phyloP scores from a whole-genome alignment of 202 grass and related monocot species.

The Brachypodium distachyon region DNA sequence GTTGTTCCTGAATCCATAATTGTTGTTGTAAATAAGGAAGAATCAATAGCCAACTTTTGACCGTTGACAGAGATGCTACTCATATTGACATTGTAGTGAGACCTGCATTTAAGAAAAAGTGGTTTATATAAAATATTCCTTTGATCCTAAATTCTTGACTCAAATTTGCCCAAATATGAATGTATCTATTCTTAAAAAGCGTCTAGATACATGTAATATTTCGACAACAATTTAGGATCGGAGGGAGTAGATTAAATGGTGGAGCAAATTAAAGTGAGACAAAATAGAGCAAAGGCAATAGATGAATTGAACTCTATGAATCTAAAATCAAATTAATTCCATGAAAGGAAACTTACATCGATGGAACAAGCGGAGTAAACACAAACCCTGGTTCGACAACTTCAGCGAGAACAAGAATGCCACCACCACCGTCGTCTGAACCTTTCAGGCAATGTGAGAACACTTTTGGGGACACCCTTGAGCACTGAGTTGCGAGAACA shows the following conservation, averaged over 20 bases:
- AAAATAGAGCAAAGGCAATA: neutral
- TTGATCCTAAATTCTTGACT: no score
- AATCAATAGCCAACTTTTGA: constrained; percentile 52
- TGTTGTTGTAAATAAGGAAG: constrained; percentile 77
- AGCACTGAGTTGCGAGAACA: constrained; percentile 61
- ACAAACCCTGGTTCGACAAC: constrained; percentile 63
- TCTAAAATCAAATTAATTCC: neutral
- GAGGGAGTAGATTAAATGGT: no score
- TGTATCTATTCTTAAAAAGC: no score
- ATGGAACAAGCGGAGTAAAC: constrained; percentile 80
- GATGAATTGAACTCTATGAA: neutral
- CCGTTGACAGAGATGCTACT: constrained; percentile 82
- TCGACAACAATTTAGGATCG: no score
- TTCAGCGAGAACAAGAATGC: constrained; percentile 81
- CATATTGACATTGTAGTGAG: constrained; percentile 82
- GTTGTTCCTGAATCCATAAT: constrained; percentile 90
- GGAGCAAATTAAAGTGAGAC: no score
- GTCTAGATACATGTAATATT: no score
- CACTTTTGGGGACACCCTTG: constrained; percentile 50
- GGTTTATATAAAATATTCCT: neutral
- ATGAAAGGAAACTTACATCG: constrained; percentile 50
- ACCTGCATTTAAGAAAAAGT: constrained; percentile 27
- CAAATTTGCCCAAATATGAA: no score
- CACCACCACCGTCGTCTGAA: constrained; percentile 76
- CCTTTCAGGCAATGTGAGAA: constrained; percentile 94